Base-by-base conservation (phyloP, 305 asterid species). In the Salvia sclarea region DNA sequence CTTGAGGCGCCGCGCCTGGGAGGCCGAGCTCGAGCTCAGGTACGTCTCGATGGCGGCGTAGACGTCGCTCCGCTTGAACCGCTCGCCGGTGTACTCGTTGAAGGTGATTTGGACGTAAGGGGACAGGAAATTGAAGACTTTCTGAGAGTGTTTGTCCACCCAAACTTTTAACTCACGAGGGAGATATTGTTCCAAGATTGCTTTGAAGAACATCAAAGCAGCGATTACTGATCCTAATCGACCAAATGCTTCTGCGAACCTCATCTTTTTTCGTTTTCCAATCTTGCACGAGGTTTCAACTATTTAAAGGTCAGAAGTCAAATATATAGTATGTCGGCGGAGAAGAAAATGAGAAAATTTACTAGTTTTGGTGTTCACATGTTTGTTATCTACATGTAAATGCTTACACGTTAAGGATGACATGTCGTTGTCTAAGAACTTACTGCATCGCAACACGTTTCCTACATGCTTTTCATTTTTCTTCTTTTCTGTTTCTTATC, bases 91-190 rank as follows among this genome's bases (percentile, higher is more conserved):
- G 68, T 66, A 81, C 70, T 81, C 89, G 4, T 77, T 75, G 79
- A 84, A 81, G 65, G 68, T 81, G 35, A 82, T 78, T 13, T 80
- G 82, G 66, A 84, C 37, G 68, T 81, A 71, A 1, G 89, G 86
- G 16, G 79, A 73, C 33, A 81, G 31, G 20, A 68, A 52, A n/a
- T 16, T 13, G 61, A 57, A 33, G 5, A 71, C n/a, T 13, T 53
- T 82, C 16, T 37, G 55, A 3, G 38, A 40, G 5, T 76, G 72
- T 47, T 30, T 77, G n/a, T 41, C 55, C 6, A 81, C 0, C 2
- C 30, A 50, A 21, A 2, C 16, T n/a, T 66, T 52, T 33, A 84
- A 72, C 4, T 84, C 80, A 21, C 47, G 12, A 7, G 89, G 86
- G 33, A 78, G 72, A 28, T 79, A 81, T 68, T 62, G 80, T 8